phyloP scores from a whole-genome alignment of 164 flowering plant genomes.

The Kalanchoe fedtschenkoi region DNA sequence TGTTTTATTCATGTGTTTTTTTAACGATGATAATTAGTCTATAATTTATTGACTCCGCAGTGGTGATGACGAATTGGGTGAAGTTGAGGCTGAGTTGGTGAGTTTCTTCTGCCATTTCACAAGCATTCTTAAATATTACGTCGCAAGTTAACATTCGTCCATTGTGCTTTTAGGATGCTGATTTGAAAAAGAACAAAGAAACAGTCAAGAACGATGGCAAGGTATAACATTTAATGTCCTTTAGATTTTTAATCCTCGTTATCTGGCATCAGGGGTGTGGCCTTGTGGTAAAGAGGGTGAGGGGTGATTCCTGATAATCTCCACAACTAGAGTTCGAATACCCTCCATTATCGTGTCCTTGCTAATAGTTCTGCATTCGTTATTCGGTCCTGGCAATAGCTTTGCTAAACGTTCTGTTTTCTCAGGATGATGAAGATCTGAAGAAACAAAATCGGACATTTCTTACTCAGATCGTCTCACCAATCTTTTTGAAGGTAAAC shows the following conservation, averaged over 20 bases:
- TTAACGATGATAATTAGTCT: conserved; percentile 11
- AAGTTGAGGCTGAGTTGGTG: conserved; percentile 94
- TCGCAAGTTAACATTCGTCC: conserved; percentile 1
- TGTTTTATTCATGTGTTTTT: too few relatives aligned
- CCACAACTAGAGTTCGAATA: too few relatives aligned
- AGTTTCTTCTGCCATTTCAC: conserved; percentile 10
- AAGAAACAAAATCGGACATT: conserved; percentile 67
- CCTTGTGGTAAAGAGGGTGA: too few relatives aligned
- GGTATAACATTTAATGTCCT: conserved; percentile 32
- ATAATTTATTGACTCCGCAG: conserved; percentile 33
- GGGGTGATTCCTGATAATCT: too few relatives aligned
- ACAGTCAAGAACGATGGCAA: conserved; percentile 31
- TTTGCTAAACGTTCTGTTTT: too few relatives aligned
- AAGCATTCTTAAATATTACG: not conserved
- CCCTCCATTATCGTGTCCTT: too few relatives aligned
- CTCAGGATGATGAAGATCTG: conserved; percentile 64
- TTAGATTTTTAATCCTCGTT: not conserved
- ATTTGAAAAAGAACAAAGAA: conserved; percentile 38
- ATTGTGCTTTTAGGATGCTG: conserved; percentile 49
- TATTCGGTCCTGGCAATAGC: too few relatives aligned
- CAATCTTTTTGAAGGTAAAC: conserved; percentile 78
- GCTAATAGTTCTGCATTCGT: too few relatives aligned
- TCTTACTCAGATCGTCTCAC: conserved; percentile 73
- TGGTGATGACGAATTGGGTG: conserved; percentile 75
- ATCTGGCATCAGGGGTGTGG: too few relatives aligned